These are phyloP conservation scores for Alternaria atra DNA, from an alignment of 2,329 filamentous ascomycete genomes.

Conservation along the genomic window DNA sequence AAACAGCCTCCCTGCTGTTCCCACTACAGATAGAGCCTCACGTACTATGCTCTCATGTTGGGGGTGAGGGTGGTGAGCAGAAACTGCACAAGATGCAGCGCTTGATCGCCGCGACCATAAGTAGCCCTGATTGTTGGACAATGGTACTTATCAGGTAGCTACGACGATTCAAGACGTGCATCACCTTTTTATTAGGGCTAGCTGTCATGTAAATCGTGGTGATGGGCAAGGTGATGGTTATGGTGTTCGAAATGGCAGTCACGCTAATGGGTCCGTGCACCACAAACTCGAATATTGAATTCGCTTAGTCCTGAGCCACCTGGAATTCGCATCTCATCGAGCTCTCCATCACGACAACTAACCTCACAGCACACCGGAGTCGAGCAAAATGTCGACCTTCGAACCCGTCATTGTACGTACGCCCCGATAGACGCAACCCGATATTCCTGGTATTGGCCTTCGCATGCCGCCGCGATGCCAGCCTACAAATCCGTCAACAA, in stretches of 20 bases:
- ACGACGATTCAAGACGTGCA: not conserved
- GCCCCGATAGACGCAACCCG: conserved; percentile 26
- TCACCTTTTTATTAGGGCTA: not conserved
- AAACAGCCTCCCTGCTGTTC: not conserved
- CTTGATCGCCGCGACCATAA: not conserved
- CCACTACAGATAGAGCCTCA: not conserved
- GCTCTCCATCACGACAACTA: conserved; percentile 35
- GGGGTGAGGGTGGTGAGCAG: not conserved
- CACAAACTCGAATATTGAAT: conserved; percentile 14
- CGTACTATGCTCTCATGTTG: not conserved
- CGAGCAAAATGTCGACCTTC: conserved; percentile 70
- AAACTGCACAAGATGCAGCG: not conserved
- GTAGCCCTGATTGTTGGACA: not conserved
- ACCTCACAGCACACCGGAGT: conserved; percentile 45
- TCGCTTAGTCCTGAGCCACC: conserved; percentile 17
- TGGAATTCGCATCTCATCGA: conserved; percentile 22
- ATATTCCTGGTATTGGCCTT: conserved; percentile 13
- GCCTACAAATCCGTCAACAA: conserved; percentile 15
- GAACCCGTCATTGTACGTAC: conserved; percentile 70
- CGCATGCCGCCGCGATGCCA: conserved; percentile 21
- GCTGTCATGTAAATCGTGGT: not conserved
- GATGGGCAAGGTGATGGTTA: not conserved
- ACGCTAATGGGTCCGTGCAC: conserved; percentile 16
- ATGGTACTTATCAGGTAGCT: not conserved
- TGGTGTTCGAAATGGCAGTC: conserved; percentile 2